Evolutionary conservation across 2,329 filamentous ascomycete genomes (phyloP), one percentile per base, ranked within the genome.

Genomic region (Dryadomyces sulphureus): DNA sequence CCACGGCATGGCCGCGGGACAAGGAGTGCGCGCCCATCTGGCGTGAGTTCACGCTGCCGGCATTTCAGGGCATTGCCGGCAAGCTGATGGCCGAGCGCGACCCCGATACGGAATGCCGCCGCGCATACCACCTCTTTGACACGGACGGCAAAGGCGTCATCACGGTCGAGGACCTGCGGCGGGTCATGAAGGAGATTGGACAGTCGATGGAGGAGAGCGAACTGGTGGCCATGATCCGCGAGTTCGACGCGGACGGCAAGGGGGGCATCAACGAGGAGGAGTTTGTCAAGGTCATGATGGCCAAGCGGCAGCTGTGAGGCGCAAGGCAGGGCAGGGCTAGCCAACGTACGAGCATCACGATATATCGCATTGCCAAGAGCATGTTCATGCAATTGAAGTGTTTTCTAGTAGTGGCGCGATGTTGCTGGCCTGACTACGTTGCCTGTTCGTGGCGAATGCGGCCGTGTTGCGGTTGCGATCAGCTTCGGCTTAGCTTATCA

Each of bases 191-290:
- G 56, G 92, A 96, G 61, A 69, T 98, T 52, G 92, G 92, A 7
- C 90, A 96, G 62, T 87, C 85, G 12, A 71, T 98, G 54, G 86
- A 92, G 55, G 90, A 98, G 58, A 84, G 93, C 57, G 92, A 98
- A 62, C 71, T 98, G 50, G 73, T 78, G 55, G 88, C 88, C 53
- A 98, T 98, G 92, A 92, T 98, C 66, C 88, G 95, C 58, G 90
- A 96, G 64, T 93, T 96, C 67, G 92, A 98, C 66, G 73, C 95
- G 53, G 85, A 94, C 59, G 90, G 87, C 1, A 93, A 94, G 55
- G 89, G 89, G 11, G 88, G 75, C 46, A 79, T 84, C 7, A 77
- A 75, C 52, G 68, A 76, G 53, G 79, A 83, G 48, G 79, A 84
- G 60, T 84, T 84, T 58, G 73, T 79, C 45, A 74, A 77, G 56